Conservation (phyloP, 2,329 filamentous ascomycete genomes). For the Fusarium virguliforme region DNA sequence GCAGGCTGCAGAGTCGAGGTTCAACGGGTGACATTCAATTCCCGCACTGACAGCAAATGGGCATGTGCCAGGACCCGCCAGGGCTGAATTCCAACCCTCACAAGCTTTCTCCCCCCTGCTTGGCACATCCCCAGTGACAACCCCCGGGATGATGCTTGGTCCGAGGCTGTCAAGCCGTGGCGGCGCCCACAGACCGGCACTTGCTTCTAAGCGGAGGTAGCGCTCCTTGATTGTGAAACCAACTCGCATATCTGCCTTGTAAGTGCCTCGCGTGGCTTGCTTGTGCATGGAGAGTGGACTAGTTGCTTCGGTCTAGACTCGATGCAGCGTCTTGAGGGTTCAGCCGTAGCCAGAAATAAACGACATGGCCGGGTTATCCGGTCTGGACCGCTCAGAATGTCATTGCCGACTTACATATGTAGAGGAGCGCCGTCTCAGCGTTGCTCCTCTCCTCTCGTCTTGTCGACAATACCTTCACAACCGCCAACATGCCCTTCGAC, state of each 20-base stretch:
- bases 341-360: slow-evolving; percentile 13
- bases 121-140: slow-evolving; percentile 4
- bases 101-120: not conserved
- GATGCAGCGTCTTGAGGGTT: not conserved
- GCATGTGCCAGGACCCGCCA: not conserved
- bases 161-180: slow-evolving; percentile 1
- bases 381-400: slow-evolving; percentile 1
- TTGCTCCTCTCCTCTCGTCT: slow-evolving; percentile 14
- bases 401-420: not conserved
- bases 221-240: slow-evolving; percentile 9
- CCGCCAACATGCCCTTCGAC: slow-evolving; percentile 58
- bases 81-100: not conserved
- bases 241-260: slow-evolving; percentile 8
- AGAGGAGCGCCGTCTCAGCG: not conserved
- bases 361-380: slow-evolving; percentile 5
- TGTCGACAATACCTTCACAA: not conserved
- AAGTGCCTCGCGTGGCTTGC: slow-evolving; percentile 7
- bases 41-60: not conserved
- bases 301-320: slow-evolving; percentile 1
- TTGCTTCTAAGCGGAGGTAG: not conserved
- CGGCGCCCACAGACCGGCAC: not conserved
- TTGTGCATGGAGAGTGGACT: not conserved
- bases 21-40: slow-evolving; percentile 4
- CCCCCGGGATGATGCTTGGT: slow-evolving; percentile 3
- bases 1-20: not conserved